Base-by-base conservation (phyloP, 495 filamentous ascomycete species). In the Aspergillus avenaceus region DNA sequence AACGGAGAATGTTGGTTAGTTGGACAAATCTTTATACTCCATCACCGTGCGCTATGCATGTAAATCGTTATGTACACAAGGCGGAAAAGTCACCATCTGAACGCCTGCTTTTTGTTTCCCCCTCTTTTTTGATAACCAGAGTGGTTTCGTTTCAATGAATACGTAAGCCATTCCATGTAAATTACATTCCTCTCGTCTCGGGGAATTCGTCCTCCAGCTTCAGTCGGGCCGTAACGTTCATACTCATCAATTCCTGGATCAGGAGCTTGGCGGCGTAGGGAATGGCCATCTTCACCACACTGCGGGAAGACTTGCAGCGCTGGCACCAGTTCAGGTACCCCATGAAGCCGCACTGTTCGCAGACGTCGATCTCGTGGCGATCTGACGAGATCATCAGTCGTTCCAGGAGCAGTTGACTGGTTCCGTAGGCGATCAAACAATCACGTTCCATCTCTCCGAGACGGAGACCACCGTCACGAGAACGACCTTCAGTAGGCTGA, bases 391-490 rank as follows among this genome's bases (percentile, higher is more conserved):
- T 75, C 95, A 99, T 97, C 37, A 99, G 75, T 29, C 93, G 83
- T 71, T 99, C 93, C 14, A 97, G 79, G 27, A 99, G 78, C 16
- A 99, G 78, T 63, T 97, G 93, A 46, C 84, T 89, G 13, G 90
- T 90, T 36, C 93, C 93, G 61, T 98, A 97, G 18, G 93, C 92
- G 58, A 98, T 96, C 45, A 98, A 60, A 67, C 93, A 97, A 70
- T 97, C 93, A 54, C 93, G 88, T 67, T 99, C 93, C 93, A 99
- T 99, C 73, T 98, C 93, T 65, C 93, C 93, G 41, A 99, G 78
- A 63, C 93, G 85, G 13, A 99, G 76, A 64, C 93, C 93, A 63
- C 93, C 93, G 53, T 92, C 88, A 23, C 91, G 79, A 18, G 90
- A 93, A 55, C 93, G 84, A 75, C 93, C 93, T 70, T 99, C 93